These are phyloP conservation scores for Chlorociboria aeruginascens DNA, from an alignment of 495 filamentous ascomycete genomes.

Conservation along the genomic window DNA sequence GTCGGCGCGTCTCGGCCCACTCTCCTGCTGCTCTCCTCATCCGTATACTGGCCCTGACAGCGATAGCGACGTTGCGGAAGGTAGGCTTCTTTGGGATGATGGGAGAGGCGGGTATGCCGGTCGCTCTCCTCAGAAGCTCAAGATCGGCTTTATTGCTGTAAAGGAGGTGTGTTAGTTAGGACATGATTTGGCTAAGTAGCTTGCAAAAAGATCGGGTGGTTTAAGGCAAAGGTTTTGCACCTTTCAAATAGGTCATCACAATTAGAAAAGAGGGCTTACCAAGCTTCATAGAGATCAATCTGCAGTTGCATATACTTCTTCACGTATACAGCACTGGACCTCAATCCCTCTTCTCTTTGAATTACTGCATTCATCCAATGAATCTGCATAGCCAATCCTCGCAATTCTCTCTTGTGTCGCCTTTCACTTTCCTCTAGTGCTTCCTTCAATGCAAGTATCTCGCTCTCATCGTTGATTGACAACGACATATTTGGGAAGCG, in stretches of 20 bases:
- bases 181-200: no score
- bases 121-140: constrained; percentile 68
- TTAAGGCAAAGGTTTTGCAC: no score
- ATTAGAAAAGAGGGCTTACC: constrained; percentile 51
- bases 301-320: constrained; percentile 70
- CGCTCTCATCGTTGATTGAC: constrained; percentile 16
- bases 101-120: constrained; percentile 38
- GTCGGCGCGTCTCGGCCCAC: constrained; percentile 10
- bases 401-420: constrained; percentile 67
- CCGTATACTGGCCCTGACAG: constrained; percentile 13
- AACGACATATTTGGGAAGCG: constrained; percentile 30
- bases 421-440: constrained; percentile 28
- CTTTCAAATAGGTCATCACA: no score
- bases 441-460: constrained; percentile 15
- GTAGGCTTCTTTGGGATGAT: constrained; percentile 27
- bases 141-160: constrained; percentile 85
- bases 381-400: constrained; percentile 77
- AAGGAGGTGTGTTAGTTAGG: neutral
- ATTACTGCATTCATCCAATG: constrained; percentile 73
- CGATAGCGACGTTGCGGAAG: constrained; percentile 11
- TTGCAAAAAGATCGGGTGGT: no score
- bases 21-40: constrained; percentile 15
- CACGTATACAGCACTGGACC: constrained; percentile 64
- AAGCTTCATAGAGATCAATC: constrained; percentile 68
- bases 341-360: constrained; percentile 67